phyloP scores from a whole-genome alignment of 306 rosid species.

The Pyrus communis region DNA sequence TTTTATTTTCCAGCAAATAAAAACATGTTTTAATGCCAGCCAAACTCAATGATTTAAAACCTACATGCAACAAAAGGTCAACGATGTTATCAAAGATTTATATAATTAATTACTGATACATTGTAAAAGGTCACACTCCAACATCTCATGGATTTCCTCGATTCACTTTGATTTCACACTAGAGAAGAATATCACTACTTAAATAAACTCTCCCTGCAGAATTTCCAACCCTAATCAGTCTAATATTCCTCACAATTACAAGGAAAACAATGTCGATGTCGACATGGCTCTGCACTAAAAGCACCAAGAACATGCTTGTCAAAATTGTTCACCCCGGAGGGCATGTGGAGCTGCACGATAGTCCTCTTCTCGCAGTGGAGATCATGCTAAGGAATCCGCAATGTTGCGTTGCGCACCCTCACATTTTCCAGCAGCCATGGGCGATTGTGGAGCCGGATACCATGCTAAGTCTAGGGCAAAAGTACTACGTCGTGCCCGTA shows the following conservation, averaged over 20 bases:
- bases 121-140: not conserved
- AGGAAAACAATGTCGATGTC: conserved; percentile 32
- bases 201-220: conserved; percentile 3
- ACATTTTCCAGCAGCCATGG: conserved; percentile 63
- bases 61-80: conserved; percentile 10
- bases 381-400: conserved; percentile 46
- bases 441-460: conserved; percentile 60
- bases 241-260: not conserved
- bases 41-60: not conserved
- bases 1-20: not conserved
- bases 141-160: not conserved
- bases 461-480: conserved; percentile 48
- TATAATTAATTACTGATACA: not conserved
- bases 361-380: conserved; percentile 47
- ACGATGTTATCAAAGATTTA: conserved; percentile 24
- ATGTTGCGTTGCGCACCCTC: conserved; percentile 43
- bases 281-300: conserved; percentile 36
- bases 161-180: not conserved
- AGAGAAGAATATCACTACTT: conserved; percentile 19
- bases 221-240: not conserved
- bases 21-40: not conserved
- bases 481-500: conserved; percentile 55
- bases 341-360: conserved; percentile 50
- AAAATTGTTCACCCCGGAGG: conserved; percentile 60
- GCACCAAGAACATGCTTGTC: conserved; percentile 35